These are phyloP conservation scores for Apiospora arundinis DNA, from an alignment of 2,329 filamentous ascomycete species.

Conservation along the genomic window DNA sequence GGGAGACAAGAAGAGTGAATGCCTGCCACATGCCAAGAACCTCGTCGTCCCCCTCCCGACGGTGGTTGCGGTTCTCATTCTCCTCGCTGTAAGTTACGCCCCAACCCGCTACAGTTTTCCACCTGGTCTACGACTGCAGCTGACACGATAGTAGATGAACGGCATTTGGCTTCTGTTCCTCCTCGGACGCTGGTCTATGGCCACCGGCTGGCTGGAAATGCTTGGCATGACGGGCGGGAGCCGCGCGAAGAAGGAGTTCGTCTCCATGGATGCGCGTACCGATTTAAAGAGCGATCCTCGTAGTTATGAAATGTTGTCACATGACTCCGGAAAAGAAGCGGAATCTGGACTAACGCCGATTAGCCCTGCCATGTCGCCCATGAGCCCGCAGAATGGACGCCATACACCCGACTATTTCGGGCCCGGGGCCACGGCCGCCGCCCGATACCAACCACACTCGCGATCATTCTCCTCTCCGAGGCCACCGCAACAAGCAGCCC, in stretches of 20 bases:
- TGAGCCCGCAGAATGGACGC: conserved; percentile 45
- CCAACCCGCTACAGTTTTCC: conserved; percentile 20
- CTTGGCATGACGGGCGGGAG: conserved; percentile 53
- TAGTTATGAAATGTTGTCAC: conserved; percentile 82
- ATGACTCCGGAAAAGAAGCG: conserved; percentile 55
- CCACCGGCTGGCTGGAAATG: conserved; percentile 80
- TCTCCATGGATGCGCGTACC: conserved; percentile 79
- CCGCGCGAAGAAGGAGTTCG: conserved; percentile 76
- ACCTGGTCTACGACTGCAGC: conserved; percentile 34
- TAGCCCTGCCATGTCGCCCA: conserved; percentile 46
- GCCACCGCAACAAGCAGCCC: conserved; percentile 46
- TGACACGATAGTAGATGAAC: conserved; percentile 62
- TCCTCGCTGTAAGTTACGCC: conserved; percentile 72
- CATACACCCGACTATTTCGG: conserved; percentile 63
- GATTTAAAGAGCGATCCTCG: conserved; percentile 60
- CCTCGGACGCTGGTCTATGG: conserved; percentile 83
- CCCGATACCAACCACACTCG: conserved; percentile 59
- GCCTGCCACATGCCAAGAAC: conserved; percentile 62
- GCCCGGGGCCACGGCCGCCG: conserved; percentile 55
- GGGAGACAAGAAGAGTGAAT: conserved; percentile 67
- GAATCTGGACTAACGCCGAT: conserved; percentile 59
- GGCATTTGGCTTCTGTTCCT: conserved; percentile 86
- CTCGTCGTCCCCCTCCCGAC: conserved; percentile 79
- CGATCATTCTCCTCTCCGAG: conserved; percentile 64
- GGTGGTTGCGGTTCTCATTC: conserved; percentile 79